These are phyloP conservation scores for Penicillium paradoxum DNA, from an alignment of 495 filamentous ascomycete genomes.

Conservation along the genomic window DNA sequence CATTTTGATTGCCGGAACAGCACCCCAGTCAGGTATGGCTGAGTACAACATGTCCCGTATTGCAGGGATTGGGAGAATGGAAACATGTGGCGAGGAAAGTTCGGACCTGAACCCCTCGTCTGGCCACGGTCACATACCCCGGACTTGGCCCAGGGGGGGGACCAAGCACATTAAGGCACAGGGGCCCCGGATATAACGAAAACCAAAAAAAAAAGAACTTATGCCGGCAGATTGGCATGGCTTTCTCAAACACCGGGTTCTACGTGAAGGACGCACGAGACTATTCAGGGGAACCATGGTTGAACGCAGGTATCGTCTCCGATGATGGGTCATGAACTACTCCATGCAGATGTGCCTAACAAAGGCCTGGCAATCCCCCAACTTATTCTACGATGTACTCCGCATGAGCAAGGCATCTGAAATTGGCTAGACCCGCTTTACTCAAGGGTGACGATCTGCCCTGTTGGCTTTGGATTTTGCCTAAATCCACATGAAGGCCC, in stretches of 20 bases:
- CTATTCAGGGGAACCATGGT: neutral
- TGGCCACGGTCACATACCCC: neutral
- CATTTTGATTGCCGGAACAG: neutral
- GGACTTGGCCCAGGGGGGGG: neutral
- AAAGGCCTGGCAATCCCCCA: neutral
- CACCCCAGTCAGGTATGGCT: neutral
- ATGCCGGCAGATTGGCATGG: neutral
- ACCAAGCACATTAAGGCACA: constrained; percentile 1
- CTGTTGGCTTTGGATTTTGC: neutral
- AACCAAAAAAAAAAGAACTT: neutral
- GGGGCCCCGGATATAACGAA: neutral
- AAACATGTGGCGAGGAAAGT: neutral
- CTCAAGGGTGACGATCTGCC: neutral
- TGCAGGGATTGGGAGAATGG: neutral
- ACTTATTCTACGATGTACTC: neutral
- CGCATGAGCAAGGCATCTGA: neutral
- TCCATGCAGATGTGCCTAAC: no score
- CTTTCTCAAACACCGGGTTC: neutral
- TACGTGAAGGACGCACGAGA: neutral
- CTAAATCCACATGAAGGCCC: neutral
- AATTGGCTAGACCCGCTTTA: neutral
- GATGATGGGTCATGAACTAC: neutral
- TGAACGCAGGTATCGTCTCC: neutral
- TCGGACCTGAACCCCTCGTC: neutral
- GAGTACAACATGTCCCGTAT: neutral